A percentile compares a stretch with the other conserved stretches of the same genome.
These are phyloP conservation scores for Diaporthe longicolla DNA, from an alignment of 2,329 filamentous ascomycete genomes.

Conservation along the genomic window DNA sequence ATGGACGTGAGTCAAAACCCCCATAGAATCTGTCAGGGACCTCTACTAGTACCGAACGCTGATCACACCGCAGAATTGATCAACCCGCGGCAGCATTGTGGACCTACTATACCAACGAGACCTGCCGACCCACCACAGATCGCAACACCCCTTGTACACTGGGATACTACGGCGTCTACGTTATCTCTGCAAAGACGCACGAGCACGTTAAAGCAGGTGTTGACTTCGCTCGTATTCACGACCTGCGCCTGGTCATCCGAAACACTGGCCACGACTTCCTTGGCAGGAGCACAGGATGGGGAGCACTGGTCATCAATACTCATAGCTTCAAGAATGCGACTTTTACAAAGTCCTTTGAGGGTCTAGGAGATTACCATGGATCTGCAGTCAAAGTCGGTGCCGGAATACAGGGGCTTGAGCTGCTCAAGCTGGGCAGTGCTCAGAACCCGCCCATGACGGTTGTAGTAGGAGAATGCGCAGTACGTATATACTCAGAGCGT, in stretches of 20 bases:
- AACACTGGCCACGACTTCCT: constrained; percentile 72
- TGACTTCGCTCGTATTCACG: constrained; percentile 58
- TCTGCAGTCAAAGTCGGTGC: constrained; percentile 66
- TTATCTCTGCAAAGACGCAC: constrained; percentile 49
- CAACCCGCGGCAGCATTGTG: constrained; percentile 52
- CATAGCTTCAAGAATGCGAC: constrained; percentile 62
- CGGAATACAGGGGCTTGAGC: constrained; percentile 64
- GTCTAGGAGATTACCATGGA: constrained; percentile 59
- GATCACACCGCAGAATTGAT: constrained; percentile 39
- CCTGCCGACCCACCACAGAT: constrained; percentile 54
- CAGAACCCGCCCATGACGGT: constrained; percentile 57
- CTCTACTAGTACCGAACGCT: not conserved
- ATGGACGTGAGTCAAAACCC: constrained; percentile 57
- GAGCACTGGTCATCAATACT: constrained; percentile 70
- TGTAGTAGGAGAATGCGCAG: constrained; percentile 68
- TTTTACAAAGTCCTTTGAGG: constrained; percentile 54
- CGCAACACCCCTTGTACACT: constrained; percentile 54
- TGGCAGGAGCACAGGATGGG: constrained; percentile 74
- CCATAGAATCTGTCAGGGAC: too few relatives aligned
- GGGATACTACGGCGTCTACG: constrained; percentile 57
- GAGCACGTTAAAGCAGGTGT: constrained; percentile 53
- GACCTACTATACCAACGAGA: constrained; percentile 61
- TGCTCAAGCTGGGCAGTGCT: constrained; percentile 57
- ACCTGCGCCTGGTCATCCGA: constrained; percentile 67
- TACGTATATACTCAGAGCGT: constrained; percentile 42